Base-by-base conservation (phyloP, 345 rosid genomes). In the Durio zibethinus region DNA sequence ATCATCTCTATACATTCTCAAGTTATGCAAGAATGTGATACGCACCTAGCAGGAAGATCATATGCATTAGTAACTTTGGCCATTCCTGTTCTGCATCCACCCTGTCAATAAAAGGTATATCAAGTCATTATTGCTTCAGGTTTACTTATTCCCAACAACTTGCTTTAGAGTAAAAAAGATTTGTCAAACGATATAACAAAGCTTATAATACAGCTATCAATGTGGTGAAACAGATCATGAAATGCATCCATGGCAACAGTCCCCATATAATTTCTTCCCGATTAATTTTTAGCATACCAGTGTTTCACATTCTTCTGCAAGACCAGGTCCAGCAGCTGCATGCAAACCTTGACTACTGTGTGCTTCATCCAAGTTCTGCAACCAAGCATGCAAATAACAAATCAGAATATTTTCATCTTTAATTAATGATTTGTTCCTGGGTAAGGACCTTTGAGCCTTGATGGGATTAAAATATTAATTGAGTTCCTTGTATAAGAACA, bases 11-110 rank as follows among this genome's bases (percentile, higher is more conserved):
- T 52, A n/a, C 47, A 20, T 33, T 54, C 53, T 48, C 18, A 75
- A 27, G 20, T 35, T 43, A 57, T 77, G 73, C 75, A 18, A 25
- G 25, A 72, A 68, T n/a, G 35, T 43, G 54, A 72, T 72, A 80
- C 90, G 7, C 63, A 93, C 99, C 99, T 93, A 76, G 94, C 91
- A 43, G 98, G 99, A 83, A 96, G 93, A 82, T 93, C 93, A 88
- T 93, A 92, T 38, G 97, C 98, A 85, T 86, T 89, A 61, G 99
- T 93, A 83, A 88, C 89, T 88, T 94, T 93, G 0, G 94, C 98
- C 97, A 89, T 89, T 73, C 98, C 99, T 27, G 97, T 96, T 71
- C 99, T 85, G 88, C 97, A 92, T 76, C 97, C 97, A 77, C 97
- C 95, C 97, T 93, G 86, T 70, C 79, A 76, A 82, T 79, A 40